phyloP scores from a whole-genome alignment of 768 basidiomycete species.

The Suillus sp. region DNA sequence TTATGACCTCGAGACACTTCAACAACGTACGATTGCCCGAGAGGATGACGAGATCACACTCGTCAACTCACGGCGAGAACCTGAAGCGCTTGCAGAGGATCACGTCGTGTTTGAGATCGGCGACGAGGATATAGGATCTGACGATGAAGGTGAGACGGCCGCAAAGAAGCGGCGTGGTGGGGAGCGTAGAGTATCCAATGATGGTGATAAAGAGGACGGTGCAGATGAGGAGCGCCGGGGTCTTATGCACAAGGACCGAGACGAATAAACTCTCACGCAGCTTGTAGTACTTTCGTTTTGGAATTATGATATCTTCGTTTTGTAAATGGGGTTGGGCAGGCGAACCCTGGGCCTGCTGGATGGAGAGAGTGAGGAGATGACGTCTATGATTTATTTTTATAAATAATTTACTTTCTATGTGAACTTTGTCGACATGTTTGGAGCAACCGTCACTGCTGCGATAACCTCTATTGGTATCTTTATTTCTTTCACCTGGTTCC shows the following conservation, averaged over 20 bases:
- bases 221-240: slow-evolving; percentile 65
- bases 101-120: slow-evolving; percentile 90
- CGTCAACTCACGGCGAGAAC: slow-evolving; percentile 59
- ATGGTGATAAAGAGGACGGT: slow-evolving; percentile 50
- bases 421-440: background rate
- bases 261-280: slow-evolving; percentile 32
- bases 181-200: slow-evolving; percentile 45
- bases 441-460: background rate
- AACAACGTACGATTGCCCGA: slow-evolving; percentile 50
- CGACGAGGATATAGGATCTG: slow-evolving; percentile 70
- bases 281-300: slow-evolving; percentile 2
- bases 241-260: slow-evolving; percentile 51
- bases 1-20: slow-evolving; percentile 82
- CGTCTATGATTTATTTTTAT: background rate
- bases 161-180: slow-evolving; percentile 50
- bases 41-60: slow-evolving; percentile 73
- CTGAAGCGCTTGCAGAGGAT: slow-evolving; percentile 56
- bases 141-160: slow-evolving; percentile 58
- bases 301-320: background rate
- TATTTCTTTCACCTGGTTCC: slow-evolving; percentile 7
- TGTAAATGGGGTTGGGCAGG: background rate
- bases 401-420: slow-evolving; percentile 1
- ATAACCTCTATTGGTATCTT: slow-evolving; percentile 2
- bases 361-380: slow-evolving; percentile 2
- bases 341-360: background rate